Base-by-base conservation (phyloP, 106 monocot genomes). In the Posidonia australis region DNA sequence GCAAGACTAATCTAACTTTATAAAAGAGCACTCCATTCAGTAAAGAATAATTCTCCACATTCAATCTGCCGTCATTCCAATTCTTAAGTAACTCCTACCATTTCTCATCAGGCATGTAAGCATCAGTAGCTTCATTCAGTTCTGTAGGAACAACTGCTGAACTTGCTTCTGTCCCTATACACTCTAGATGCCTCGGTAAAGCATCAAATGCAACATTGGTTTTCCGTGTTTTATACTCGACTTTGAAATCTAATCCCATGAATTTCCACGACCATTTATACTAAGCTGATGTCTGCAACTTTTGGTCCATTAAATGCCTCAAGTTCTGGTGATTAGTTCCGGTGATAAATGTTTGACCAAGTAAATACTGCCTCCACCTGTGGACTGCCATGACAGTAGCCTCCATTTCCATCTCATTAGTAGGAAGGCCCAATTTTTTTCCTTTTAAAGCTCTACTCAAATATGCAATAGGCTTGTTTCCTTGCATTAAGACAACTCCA, bases 401-500 rank as follows among this genome's bases (percentile, higher is more conserved):
- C 17, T 63, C n/a, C n/a, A 72, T 41, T 24, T 72, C 72, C 41
- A 20, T 27, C 14, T 53, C 53, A 55, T 64, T 63, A 9, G 30
- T 17, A 0, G 54, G 36, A 18, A 24, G 12, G 7, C 23, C 55
- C 3, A 4, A 0, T 5, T 1, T 11, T 24, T 13, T 4, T 23
- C 25, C 5, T 23, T 21, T 55, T 10, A 55, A 24, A 3, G 1
- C 55, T 0, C 24, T 22, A n/a, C 55, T 55, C 4, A 55, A 20
- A 0, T 9, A 55, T 5, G 55, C 55, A 22, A 55, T 26, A 1
- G 7, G 13, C 13, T 9, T 49, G n/a, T n/a, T n/a, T n/a, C 48
- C 48, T 49, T 49, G 48, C n/a, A 4, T 1, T n/a, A 49, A 16
- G 13, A 49, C 48, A 7, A 49, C 48, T 4, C 48, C 48, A 16